Conservation (phyloP, 257 asterid genomes). For the Phtheirospermum japonicum region DNA sequence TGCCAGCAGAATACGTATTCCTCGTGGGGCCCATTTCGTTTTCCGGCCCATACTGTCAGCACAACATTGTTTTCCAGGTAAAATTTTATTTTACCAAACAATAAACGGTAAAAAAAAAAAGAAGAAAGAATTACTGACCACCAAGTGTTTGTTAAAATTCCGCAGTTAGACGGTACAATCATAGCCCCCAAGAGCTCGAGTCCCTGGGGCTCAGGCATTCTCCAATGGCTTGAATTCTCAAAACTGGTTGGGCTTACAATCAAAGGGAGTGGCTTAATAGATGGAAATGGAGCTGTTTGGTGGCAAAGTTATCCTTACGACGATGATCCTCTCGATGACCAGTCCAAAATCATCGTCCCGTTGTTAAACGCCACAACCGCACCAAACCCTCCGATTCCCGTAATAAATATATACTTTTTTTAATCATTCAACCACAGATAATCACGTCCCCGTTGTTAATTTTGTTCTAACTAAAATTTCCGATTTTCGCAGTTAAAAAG, state of each 20-base stretch:
- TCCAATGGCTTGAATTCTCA: conserved; percentile 84
- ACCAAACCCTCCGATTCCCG: conserved; percentile 46
- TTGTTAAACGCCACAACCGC: conserved; percentile 39
- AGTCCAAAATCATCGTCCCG: conserved; percentile 65
- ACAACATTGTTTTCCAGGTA: conserved; percentile 86
- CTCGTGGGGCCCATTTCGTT: conserved; percentile 86
- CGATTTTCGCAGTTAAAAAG: conserved; percentile 39
- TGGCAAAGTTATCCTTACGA: conserved; percentile 61
- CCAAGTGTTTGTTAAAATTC: conserved; percentile 26
- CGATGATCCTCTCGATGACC: conserved; percentile 69
- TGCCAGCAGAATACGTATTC: conserved; percentile 59
- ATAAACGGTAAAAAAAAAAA: too few species aligned
- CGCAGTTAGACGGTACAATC: conserved; percentile 84
- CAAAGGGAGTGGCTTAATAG: conserved; percentile 67
- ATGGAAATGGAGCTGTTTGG: conserved; percentile 91
- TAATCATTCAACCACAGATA: background rate
- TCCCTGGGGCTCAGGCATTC: conserved; percentile 77
- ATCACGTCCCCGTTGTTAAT: too few species aligned
- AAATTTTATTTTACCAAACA: background rate
- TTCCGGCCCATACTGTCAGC: conserved; percentile 90
- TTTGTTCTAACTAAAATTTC: background rate
- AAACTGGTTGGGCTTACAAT: conserved; percentile 82
- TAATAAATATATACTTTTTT: conserved; percentile 25
- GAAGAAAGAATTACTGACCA: too few species aligned
- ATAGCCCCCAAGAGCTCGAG: conserved; percentile 73